Evolutionary conservation across 2,329 filamentous ascomycete species (phyloP).

Genomic region (Ascochyta clinopodiicola): DNA sequence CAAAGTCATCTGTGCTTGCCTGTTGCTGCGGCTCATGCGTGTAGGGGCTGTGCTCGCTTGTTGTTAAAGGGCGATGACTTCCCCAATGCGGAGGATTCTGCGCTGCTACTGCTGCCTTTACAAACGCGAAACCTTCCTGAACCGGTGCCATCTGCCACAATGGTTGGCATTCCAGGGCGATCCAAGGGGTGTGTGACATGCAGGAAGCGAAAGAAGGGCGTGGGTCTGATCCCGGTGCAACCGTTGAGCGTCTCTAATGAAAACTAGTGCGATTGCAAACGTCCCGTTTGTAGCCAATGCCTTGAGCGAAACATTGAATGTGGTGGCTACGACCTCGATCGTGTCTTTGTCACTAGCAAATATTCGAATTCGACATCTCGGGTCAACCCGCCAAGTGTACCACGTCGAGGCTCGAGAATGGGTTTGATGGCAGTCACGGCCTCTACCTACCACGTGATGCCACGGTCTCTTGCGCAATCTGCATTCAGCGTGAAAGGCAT

Average conservation of each 20-base stretch:
- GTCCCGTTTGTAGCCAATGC: constrained; percentile 68
- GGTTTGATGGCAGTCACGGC: constrained; percentile 7
- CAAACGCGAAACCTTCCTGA: not conserved
- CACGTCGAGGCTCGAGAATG: not conserved
- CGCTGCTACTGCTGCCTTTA: constrained; percentile 12
- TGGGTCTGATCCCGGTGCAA: constrained; percentile 40
- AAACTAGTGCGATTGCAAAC: constrained; percentile 65
- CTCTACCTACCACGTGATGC: constrained; percentile 13
- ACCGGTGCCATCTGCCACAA: constrained; percentile 4
- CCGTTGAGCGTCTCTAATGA: not conserved
- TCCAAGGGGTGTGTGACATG: constrained; percentile 45
- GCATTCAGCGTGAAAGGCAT: constrained; percentile 33
- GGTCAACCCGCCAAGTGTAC: not conserved
- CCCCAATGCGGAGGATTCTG: constrained; percentile 28
- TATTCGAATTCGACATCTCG: not conserved
- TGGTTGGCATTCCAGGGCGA: constrained; percentile 39
- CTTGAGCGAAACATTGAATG: constrained; percentile 63
- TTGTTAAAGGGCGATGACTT: constrained; percentile 2
- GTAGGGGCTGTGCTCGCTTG: not conserved
- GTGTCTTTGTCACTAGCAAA: constrained; percentile 62
- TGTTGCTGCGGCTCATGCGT: not conserved
- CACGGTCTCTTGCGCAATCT: constrained; percentile 23
- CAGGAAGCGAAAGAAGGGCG: constrained; percentile 61
- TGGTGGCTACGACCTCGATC: constrained; percentile 69
- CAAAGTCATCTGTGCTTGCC: not conserved